Conservation (phyloP, 495 filamentous ascomycete genomes). For the Alectoria sarmentosa region DNA sequence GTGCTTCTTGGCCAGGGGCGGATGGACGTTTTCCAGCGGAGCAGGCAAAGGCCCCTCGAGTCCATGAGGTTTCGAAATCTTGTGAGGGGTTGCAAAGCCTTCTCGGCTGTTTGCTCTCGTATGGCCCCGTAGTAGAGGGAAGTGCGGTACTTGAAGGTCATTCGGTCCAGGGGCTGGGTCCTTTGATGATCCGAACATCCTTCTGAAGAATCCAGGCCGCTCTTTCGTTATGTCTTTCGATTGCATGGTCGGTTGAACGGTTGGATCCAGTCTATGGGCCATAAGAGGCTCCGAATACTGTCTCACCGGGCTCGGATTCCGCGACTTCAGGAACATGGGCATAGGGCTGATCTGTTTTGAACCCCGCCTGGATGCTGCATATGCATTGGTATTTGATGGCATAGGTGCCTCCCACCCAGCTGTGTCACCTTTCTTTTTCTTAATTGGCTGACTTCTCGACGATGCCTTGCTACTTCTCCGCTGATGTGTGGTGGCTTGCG, state of each 20-base stretch:
- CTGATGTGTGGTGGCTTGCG: constrained; percentile 31
- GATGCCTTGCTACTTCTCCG: constrained; percentile 59
- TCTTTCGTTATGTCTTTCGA: constrained; percentile 45
- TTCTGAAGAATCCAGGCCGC: constrained; percentile 81
- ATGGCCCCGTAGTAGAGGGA: constrained; percentile 4
- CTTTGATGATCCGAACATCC: constrained; percentile 71
- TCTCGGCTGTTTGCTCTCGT: constrained; percentile 13
- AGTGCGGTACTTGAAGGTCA: constrained; percentile 13
- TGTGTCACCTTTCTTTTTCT: constrained; percentile 8
- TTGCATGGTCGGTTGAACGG: constrained; percentile 1
- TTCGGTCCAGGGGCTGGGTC: constrained; percentile 25
- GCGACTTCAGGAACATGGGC: constrained; percentile 17
- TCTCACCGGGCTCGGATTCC: constrained; percentile 16
- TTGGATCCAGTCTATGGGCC: constrained; percentile 6
- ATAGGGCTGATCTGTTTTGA: constrained; percentile 14
- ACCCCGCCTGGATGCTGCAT: constrained; percentile 11
- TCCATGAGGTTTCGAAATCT: constrained; percentile 14
- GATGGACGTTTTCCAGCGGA: constrained; percentile 40
- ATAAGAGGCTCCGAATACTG: constrained; percentile 14
- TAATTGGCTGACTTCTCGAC: constrained; percentile 40
- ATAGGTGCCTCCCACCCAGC: constrained; percentile 12
- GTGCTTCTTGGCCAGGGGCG: constrained; percentile 75
- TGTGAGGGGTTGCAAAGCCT: constrained; percentile 14
- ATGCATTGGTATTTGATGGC: constrained; percentile 1
- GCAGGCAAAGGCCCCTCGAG: constrained; percentile 31